These are phyloP conservation scores for Gossypium herbaceum DNA, from an alignment of 345 rosid genomes.

Conservation along the genomic window DNA sequence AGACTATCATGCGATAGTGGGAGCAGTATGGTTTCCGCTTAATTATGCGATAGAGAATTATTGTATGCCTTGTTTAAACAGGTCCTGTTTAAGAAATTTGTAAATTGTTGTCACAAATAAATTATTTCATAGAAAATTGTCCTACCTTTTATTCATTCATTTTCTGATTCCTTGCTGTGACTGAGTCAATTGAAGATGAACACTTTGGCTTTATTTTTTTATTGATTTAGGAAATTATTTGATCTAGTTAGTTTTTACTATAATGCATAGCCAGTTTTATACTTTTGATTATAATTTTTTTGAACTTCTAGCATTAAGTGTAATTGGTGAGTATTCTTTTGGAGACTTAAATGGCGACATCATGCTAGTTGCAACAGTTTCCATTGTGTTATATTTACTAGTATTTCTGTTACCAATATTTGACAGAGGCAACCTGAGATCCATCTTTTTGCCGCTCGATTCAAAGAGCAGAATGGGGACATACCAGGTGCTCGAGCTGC, in stretches of 20 bases:
- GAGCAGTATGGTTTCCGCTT: background rate
- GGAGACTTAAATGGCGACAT: background rate
- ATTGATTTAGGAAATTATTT: background rate
- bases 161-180: background rate
- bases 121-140: background rate
- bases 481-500: slow-evolving; percentile 85
- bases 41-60: background rate
- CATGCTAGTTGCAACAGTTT: background rate
- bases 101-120: background rate
- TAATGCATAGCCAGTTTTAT: background rate
- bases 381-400: background rate
- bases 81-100: too few species aligned
- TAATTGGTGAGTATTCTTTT: background rate
- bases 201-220: background rate
- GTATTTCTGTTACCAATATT: slow-evolving; percentile 15
- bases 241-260: background rate
- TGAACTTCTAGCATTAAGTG: background rate
- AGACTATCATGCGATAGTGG: background rate
- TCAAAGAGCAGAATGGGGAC: slow-evolving; percentile 85
- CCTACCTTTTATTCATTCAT: background rate
- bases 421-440: slow-evolving; percentile 88
- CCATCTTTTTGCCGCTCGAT: slow-evolving; percentile 84
- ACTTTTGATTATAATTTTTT: background rate
- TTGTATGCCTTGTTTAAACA: background rate
- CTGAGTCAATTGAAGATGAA: background rate